phyloP scores from a whole-genome alignment of 139 green algal species.

The Micractinium conductrix region DNA sequence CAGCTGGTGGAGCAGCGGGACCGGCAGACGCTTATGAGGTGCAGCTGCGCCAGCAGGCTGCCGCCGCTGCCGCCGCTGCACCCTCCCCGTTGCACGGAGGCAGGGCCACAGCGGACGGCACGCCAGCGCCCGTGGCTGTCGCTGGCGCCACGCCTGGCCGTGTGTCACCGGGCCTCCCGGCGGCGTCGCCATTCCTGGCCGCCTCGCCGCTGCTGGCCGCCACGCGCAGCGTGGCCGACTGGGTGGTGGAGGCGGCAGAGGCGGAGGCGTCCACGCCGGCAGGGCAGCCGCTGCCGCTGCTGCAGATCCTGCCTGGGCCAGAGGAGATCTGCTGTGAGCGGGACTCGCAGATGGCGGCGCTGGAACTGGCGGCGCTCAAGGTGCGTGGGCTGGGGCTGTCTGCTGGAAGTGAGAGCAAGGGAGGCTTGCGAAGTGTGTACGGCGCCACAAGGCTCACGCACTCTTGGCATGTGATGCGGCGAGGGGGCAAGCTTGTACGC shows the following conservation, averaged over 20 bases:
- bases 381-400: too few species aligned
- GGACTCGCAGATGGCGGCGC: neutral
- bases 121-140: too few species aligned
- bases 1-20: constrained; percentile 9
- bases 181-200: constrained; percentile 2
- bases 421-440: too few species aligned
- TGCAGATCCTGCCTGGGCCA: constrained; percentile 11
- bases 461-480: too few species aligned
- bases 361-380: constrained; percentile 21
- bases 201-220: constrained; percentile 27
- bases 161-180: too few species aligned
- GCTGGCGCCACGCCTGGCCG: too few species aligned
- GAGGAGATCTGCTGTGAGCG: constrained; percentile 5
- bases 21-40: constrained; percentile 17
- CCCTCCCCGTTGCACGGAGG: too few species aligned
- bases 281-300: constrained; percentile 20
- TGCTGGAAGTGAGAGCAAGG: too few species aligned
- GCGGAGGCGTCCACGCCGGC: neutral
- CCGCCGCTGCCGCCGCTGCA: neutral
- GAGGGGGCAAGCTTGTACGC: too few species aligned
- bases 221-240: constrained; percentile 13
- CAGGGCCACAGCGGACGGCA: too few species aligned
- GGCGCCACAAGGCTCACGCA: too few species aligned
- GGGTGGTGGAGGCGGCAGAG: neutral
- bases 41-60: neutral